Percentiles rank a stretch among this genome's conserved stretches.
Conservation (phyloP, 345 rosid genomes). For the Lagerstroemia speciosa region DNA sequence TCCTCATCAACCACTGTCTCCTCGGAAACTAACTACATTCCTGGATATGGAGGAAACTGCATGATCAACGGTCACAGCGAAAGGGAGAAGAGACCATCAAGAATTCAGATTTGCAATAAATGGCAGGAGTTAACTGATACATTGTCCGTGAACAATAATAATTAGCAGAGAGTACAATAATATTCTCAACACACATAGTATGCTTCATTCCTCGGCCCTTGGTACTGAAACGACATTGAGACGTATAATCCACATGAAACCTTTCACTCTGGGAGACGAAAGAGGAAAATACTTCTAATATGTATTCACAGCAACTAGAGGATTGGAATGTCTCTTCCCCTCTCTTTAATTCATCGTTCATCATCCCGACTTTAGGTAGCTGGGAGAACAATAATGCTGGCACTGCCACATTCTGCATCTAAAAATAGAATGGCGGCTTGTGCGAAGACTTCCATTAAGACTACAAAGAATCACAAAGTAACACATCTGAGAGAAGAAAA, state of each 20-base stretch:
- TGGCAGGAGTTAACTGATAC: not conserved
- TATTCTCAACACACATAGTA: not conserved
- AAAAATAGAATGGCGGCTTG: slow-evolving; percentile 1
- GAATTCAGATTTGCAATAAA: not conserved
- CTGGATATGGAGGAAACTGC: too few species aligned
- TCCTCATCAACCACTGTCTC: too few species aligned
- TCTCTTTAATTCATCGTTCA: not conserved
- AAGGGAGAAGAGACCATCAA: not conserved
- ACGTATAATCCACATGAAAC: not conserved
- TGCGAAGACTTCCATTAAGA: not conserved
- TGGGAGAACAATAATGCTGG: not conserved
- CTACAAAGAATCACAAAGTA: slow-evolving; percentile 3
- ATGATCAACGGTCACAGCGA: not conserved
- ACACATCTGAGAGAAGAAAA: not conserved
- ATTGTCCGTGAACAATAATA: not conserved
- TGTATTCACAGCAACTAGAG: not conserved
- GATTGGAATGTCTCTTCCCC: not conserved
- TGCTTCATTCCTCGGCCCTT: not conserved
- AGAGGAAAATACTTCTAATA: not conserved
- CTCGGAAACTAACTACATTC: too few species aligned
- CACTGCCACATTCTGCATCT: slow-evolving; percentile 1
- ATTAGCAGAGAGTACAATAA: not conserved
- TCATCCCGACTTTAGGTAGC: not conserved
- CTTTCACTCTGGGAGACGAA: not conserved
- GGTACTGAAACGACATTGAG: not conserved